Base-by-base conservation (phyloP, 1,284 basidiomycete genomes). In the Microbotryum scabiosae region DNA sequence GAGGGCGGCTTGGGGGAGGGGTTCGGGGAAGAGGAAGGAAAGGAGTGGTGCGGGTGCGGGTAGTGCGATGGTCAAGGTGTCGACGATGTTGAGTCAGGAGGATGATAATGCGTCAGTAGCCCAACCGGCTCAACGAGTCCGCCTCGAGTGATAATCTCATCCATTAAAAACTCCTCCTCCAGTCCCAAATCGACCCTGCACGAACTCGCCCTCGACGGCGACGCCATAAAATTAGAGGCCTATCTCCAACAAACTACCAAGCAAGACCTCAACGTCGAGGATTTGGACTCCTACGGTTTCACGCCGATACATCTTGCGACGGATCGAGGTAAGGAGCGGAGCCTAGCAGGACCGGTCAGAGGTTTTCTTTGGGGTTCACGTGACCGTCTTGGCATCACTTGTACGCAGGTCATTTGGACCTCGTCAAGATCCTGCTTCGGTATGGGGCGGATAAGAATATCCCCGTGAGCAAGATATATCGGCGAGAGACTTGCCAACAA, bases 241-340 rank as follows among this genome's bases (percentile, higher is more conserved):
- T 77, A 83, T 54, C 72, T 90, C 32, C 71, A 77, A 12, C 68
- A 70, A 1, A 70, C 79, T 51, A 73, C 81, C 0, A 73, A 73
- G 1, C 53, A 70, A 9, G 75, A 79, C 49, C 60, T 84, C 59
- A 75, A 84, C 68, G 73, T 74, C 26, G 72, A 72, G 47, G 84
- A 85, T 60, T n/a, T 56, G 51, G 44, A 32, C 59, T 54, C 65
- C 4, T 72, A 92, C 88, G 90, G 87, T 41, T 91, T 88, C 72
- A 87, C 90, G 0, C 80, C 90, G 16, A 74, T 94, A 26, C 90
- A 94, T 70, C 79, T 93, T 0, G 90, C 90, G 1, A 83, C 84
- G 21, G 90, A 94, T 72, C 79, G 90, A 72, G 90, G 66, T 67
- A 21, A 21, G 30, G 30, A 30, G 30, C 10, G 30, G 7, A 30